A percentile compares a stretch with the other conserved stretches of the same genome.
Evolutionary conservation across 176 grass and related monocot species (phyloP).

Genomic region (Zoysia japonica): DNA sequence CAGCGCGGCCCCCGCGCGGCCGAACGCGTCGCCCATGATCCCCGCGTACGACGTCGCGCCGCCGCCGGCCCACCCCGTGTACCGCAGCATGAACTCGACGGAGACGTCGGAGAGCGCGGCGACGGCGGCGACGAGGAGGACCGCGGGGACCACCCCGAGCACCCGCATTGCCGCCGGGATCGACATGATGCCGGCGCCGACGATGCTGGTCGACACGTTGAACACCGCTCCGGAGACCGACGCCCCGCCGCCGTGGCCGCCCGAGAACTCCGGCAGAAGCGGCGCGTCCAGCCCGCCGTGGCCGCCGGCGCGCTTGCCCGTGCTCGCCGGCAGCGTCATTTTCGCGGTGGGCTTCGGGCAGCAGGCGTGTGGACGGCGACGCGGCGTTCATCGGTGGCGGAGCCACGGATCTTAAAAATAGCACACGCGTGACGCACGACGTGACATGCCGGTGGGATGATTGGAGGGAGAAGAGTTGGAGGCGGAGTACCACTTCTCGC

Average conservation of each 20-base stretch:
- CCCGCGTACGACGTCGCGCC: slow-evolving; percentile 59
- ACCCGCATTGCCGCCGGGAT: slow-evolving; percentile 87
- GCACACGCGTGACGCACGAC: background rate
- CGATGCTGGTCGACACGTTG: slow-evolving; percentile 88
- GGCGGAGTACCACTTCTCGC: background rate
- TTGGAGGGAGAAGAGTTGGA: slow-evolving; percentile 7
- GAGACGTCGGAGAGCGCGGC: slow-evolving; percentile 64
- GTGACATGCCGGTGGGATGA: slow-evolving; percentile 11
- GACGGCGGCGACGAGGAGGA: slow-evolving; percentile 48
- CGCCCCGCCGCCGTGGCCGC: slow-evolving; percentile 17
- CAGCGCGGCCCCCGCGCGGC: slow-evolving; percentile 46
- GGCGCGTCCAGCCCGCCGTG: slow-evolving; percentile 18
- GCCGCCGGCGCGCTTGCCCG: background rate
- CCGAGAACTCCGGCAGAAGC: slow-evolving; percentile 53
- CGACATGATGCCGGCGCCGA: slow-evolving; percentile 97
- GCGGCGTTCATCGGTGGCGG: background rate
- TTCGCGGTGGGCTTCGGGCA: background rate
- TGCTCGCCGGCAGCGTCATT: slow-evolving; percentile 31
- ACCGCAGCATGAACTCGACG: slow-evolving; percentile 76
- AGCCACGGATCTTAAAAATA: background rate
- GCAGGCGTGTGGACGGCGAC: too few relatives aligned
- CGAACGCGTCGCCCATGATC: slow-evolving; percentile 73
- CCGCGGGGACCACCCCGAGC: slow-evolving; percentile 66
- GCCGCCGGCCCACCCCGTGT: slow-evolving; percentile 45
- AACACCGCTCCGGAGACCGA: slow-evolving; percentile 76